Percentiles rank a stretch among this genome's conserved stretches.
These are phyloP conservation scores for Paramecium sexaurelia DNA, from an alignment of 73 alveolate species.

Conservation along the genomic window DNA sequence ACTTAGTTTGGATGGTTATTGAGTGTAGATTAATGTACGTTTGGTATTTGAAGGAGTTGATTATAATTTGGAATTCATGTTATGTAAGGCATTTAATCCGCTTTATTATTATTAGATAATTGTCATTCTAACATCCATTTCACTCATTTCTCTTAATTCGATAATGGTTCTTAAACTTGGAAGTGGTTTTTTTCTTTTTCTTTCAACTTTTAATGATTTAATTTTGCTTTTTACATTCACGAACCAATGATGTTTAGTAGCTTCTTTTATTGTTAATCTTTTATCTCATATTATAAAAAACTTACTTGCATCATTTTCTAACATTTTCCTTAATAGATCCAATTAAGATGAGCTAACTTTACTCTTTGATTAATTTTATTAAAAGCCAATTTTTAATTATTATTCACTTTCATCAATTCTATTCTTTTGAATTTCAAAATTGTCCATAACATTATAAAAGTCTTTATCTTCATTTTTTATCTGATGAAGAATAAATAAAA, in stretches of 20 bases:
- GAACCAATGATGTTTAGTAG: conserved; percentile 61
- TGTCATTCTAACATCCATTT: conserved; percentile 57
- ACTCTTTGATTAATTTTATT: not conserved
- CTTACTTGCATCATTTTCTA: conserved; percentile 15
- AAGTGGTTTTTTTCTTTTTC: conserved; percentile 54
- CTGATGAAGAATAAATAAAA: not conserved
- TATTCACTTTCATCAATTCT: not conserved
- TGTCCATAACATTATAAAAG: conserved; percentile 45
- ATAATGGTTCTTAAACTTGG: conserved; percentile 52
- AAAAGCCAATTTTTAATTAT: not conserved
- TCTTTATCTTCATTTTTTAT: conserved; percentile 22
- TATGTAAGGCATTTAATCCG: not conserved
- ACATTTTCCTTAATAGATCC: conserved; percentile 26
- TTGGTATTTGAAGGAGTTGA: conserved; percentile 38
- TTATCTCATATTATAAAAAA: not conserved
- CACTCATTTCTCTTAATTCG: conserved; percentile 34
- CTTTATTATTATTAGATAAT: conserved; percentile 28
- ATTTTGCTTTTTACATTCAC: conserved; percentile 46
- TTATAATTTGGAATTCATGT: not conserved
- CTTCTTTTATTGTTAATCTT: conserved; percentile 50
- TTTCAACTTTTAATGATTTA: conserved; percentile 41
- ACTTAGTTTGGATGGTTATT: not conserved
- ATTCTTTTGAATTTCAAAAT: not conserved
- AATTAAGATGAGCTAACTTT: conserved; percentile 28
- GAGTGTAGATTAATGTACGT: conserved; percentile 10